A percentile compares a stretch with the other conserved stretches of the same genome.
These are phyloP conservation scores for Penicillium desertorum DNA, from an alignment of 495 filamentous ascomycete species.

Conservation along the genomic window DNA sequence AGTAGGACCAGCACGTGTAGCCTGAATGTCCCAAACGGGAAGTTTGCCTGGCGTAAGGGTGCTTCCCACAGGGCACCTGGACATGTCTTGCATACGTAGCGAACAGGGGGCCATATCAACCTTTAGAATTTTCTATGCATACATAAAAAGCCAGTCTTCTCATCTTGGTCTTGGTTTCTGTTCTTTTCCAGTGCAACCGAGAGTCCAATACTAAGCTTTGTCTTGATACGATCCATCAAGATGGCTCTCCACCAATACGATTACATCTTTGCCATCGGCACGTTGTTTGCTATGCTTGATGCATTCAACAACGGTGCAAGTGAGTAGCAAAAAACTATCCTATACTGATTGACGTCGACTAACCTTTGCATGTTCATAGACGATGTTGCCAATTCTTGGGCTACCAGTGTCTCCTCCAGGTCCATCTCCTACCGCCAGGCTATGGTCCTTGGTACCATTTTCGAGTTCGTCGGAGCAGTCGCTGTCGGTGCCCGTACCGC, in stretches of 20 bases:
- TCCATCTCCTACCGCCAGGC: conserved; percentile 67
- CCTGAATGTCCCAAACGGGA: conserved; percentile 1
- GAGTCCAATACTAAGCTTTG: conserved; percentile 2
- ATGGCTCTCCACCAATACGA: conserved; percentile 59
- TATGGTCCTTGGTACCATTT: conserved; percentile 63
- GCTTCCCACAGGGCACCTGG: not conserved
- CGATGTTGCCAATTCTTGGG: conserved; percentile 79
- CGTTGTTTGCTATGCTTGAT: conserved; percentile 72
- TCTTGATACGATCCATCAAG: conserved; percentile 30
- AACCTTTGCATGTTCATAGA: conserved; percentile 31
- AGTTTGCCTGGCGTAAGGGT: not conserved
- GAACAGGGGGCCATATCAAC: not conserved
- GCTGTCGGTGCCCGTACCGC: conserved; percentile 60
- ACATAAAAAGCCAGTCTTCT: conserved; percentile 11
- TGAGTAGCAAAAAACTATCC: conserved; percentile 32
- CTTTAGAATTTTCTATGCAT: conserved; percentile 4
- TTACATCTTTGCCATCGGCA: conserved; percentile 75
- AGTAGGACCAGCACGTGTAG: conserved; percentile 13
- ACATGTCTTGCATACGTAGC: not conserved
- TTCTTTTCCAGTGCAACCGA: conserved; percentile 8
- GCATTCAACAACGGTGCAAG: conserved; percentile 70
- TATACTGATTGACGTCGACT: not conserved
- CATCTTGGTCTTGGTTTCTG: not conserved
- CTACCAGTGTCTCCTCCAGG: conserved; percentile 66
- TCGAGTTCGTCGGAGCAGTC: conserved; percentile 62